Conservation (phyloP, 176 grass and related monocot species). For the Avena eriantha region DNA sequence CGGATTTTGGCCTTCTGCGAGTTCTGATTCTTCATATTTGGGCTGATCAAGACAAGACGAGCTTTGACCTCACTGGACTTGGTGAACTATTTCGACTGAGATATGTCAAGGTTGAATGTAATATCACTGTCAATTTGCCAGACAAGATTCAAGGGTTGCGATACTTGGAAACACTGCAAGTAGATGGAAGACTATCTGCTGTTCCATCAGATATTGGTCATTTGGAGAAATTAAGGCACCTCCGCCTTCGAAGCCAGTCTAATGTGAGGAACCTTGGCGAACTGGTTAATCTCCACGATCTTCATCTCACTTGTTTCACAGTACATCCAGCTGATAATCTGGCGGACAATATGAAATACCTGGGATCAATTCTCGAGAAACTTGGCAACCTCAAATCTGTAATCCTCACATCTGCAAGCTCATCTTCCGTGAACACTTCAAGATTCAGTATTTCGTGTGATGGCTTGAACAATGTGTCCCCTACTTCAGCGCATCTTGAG, state of each 20-base stretch:
- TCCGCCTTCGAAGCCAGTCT: background rate
- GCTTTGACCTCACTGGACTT: background rate
- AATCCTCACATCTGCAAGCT: background rate
- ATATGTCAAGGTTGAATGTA: constrained; percentile 1
- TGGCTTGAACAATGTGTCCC: background rate
- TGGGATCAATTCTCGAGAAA: background rate
- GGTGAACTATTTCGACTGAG: background rate
- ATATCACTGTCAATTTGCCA: background rate
- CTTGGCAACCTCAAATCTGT: constrained; percentile 2
- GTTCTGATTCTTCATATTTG: constrained; percentile 1
- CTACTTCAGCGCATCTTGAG: background rate
- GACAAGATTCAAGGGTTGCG: background rate
- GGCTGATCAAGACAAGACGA: background rate
- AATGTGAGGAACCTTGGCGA: background rate
- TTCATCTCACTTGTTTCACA: background rate
- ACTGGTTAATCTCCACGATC: background rate
- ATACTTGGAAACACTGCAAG: background rate
- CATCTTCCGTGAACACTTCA: background rate
- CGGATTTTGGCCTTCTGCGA: background rate
- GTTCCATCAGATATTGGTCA: background rate
- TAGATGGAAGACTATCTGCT: background rate
- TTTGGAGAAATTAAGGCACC: background rate
- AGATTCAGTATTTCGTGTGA: background rate
- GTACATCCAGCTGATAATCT: background rate
- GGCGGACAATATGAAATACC: background rate